Evolutionary conservation across 2,329 filamentous ascomycete species (phyloP).

Genomic region (Microcyclospora pomicola): DNA sequence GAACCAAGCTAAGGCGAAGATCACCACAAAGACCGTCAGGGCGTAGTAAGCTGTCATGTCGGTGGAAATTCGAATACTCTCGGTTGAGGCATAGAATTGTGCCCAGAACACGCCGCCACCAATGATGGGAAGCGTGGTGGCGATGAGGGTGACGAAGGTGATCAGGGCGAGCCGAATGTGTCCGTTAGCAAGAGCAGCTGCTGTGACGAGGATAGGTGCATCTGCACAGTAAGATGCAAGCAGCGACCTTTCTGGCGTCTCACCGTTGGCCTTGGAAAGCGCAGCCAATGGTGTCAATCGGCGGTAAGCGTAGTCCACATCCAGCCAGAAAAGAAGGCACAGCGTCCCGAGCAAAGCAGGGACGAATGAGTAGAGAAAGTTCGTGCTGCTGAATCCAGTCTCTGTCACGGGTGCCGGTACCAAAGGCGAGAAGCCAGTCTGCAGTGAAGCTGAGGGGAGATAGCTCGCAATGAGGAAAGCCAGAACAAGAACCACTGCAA

Average conservation of each 20-base stretch:
- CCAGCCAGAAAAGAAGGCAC: constrained; percentile 53
- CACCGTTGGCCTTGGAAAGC: constrained; percentile 39
- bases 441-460: constrained; percentile 36
- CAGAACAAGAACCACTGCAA: constrained; percentile 47
- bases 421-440: constrained; percentile 57
- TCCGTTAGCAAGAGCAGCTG: constrained; percentile 44
- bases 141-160: constrained; percentile 45
- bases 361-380: constrained; percentile 74
- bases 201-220: constrained; percentile 45
- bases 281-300: constrained; percentile 57
- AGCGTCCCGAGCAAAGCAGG: constrained; percentile 54
- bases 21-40: constrained; percentile 58
- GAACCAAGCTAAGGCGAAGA: constrained; percentile 58
- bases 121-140: constrained; percentile 51
- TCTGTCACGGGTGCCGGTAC: constrained; percentile 36
- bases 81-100: constrained; percentile 40
- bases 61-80: constrained; percentile 52
- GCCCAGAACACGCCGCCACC: constrained; percentile 62
- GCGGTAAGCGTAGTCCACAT: constrained; percentile 51
- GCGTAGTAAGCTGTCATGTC: constrained; percentile 56
- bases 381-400: constrained; percentile 63
- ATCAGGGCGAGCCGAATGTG: constrained; percentile 53
- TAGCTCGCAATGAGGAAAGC: constrained; percentile 70
- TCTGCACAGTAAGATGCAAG: constrained; percentile 58
- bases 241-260: constrained; percentile 48